Evolutionary conservation across 495 filamentous ascomycete species (phyloP).

Genomic region (Aspergillus avenaceus): DNA sequence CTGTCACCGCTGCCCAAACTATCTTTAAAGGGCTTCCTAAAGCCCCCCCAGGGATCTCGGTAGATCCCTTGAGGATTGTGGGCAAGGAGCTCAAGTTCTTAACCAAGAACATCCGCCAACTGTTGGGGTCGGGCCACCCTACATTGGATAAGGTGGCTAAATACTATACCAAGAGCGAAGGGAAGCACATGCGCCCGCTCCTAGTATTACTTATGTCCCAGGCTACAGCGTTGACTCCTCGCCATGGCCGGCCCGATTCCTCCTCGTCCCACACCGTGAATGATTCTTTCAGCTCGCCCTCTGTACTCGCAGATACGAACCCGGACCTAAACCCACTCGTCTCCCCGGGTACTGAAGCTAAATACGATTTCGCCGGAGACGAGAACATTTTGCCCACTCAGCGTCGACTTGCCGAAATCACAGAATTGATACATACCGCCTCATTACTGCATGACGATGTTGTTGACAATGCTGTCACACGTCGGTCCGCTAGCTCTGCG

Average conservation of each 20-base stretch:
- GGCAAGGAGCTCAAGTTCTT: conserved; percentile 94
- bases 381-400: conserved; percentile 89
- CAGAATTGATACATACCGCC: conserved; percentile 93
- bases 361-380: conserved; percentile 48
- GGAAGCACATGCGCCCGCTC: conserved; percentile 92
- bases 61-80: conserved; percentile 75
- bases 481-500: conserved; percentile 78
- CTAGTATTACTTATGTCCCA: conserved; percentile 94
- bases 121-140: conserved; percentile 88
- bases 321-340: conserved; percentile 58
- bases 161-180: conserved; percentile 96
- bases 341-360: conserved; percentile 44
- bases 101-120: conserved; percentile 80
- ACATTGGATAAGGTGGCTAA: conserved; percentile 92
- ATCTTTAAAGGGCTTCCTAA: conserved; percentile 69
- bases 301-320: conserved; percentile 78
- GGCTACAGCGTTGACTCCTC: conserved; percentile 78
- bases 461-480: conserved; percentile 82
- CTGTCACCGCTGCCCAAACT: conserved; percentile 73
- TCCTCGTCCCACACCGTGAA: conserved; percentile 54
- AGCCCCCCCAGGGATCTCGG: conserved; percentile 54
- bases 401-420: conserved; percentile 88
- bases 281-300: conserved; percentile 67
- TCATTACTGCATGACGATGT: conserved; percentile 98
- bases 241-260: conserved; percentile 39